Conservation (phyloP, 495 filamentous ascomycete species). For the Hyaloscypha hepaticicola region DNA sequence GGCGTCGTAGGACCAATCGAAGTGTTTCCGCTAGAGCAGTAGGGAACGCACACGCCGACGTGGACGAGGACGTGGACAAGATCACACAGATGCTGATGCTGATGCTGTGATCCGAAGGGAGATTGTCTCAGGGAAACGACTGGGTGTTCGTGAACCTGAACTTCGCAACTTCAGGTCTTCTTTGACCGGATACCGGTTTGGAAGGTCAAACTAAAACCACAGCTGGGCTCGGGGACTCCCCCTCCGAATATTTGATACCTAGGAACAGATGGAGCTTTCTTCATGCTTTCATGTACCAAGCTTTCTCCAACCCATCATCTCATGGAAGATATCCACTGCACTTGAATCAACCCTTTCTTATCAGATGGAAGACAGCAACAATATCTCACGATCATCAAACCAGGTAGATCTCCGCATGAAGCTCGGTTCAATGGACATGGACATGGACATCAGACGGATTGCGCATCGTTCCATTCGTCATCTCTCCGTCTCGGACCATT, state of each 20-base stretch:
- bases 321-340: neutral
- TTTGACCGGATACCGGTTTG: too few relatives aligned
- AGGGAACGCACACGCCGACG: neutral
- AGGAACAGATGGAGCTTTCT: neutral
- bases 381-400: neutral
- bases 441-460: conserved; percentile 5
- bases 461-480: neutral
- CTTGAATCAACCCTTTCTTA: neutral
- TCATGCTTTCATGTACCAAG: neutral
- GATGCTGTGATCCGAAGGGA: neutral
- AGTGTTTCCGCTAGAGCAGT: neutral
- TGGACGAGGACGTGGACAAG: neutral
- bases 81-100: neutral
- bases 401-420: neutral
- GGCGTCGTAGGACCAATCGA: neutral
- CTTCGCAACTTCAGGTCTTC: neutral
- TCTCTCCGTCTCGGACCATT: conserved; percentile 5
- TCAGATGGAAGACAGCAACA: conserved; percentile 3
- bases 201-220: neutral
- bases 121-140: neutral
- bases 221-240: neutral
- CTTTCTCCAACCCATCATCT: neutral
- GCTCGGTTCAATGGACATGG: conserved; percentile 7
- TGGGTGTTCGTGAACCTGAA: neutral
- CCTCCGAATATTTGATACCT: neutral